A percentile compares a stretch with the other conserved stretches of the same genome.
phyloP scores from a whole-genome alignment of 2,329 filamentous ascomycete species.

The Fragosphaeria purpurea region DNA sequence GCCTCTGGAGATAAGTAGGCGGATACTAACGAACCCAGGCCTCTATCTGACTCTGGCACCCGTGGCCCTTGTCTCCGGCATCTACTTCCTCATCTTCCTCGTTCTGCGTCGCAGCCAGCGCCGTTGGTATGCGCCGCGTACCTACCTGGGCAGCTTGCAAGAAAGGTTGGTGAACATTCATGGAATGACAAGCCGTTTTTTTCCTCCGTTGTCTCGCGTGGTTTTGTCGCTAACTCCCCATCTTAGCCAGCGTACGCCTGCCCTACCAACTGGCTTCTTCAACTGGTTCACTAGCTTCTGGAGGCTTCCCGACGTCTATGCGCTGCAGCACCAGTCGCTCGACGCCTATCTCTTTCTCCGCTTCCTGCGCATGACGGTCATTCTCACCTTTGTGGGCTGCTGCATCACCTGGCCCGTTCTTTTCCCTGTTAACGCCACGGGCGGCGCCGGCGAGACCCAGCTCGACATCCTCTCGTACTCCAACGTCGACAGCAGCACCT shows the following conservation, averaged over 20 bases:
- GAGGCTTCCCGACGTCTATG: slow-evolving; percentile 62
- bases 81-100: slow-evolving; percentile 35
- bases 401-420: slow-evolving; percentile 80
- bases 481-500: slow-evolving; percentile 51
- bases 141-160: slow-evolving; percentile 37
- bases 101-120: slow-evolving; percentile 33
- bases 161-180: slow-evolving; percentile 22
- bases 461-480: slow-evolving; percentile 71
- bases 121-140: slow-evolving; percentile 40
- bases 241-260: slow-evolving; percentile 44
- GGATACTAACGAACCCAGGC: slow-evolving; percentile 14
- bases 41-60: slow-evolving; percentile 34
- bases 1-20: too few relatives aligned
- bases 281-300: slow-evolving; percentile 61
- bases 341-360: slow-evolving; percentile 88
- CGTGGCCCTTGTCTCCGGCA: slow-evolving; percentile 25
- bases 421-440: slow-evolving; percentile 78
- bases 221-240: background rate
- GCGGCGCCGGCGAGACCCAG: slow-evolving; percentile 52
- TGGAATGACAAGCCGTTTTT: slow-evolving; percentile 1
- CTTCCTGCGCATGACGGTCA: slow-evolving; percentile 66
- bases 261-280: slow-evolving; percentile 49
- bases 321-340: slow-evolving; percentile 82
- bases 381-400: slow-evolving; percentile 75
- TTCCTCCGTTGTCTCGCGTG: background rate